A percentile compares a stretch with the other conserved stretches of the same genome.
These are phyloP conservation scores for Eleusine indica DNA, from an alignment of 176 grass and related monocot genomes.

Conservation along the genomic window DNA sequence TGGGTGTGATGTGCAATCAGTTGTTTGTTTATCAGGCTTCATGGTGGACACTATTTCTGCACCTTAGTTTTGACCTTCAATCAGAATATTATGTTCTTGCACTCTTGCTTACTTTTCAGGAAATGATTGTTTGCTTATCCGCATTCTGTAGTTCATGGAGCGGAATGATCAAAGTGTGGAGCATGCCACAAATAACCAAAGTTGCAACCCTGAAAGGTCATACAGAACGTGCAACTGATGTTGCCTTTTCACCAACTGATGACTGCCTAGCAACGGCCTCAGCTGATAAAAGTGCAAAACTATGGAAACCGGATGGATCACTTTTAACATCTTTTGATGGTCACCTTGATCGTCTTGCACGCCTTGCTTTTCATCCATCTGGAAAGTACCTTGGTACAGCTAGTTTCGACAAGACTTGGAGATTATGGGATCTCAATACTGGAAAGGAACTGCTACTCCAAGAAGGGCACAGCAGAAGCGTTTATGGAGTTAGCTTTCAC, in stretches of 20 bases:
- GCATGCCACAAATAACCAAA: constrained; percentile 88
- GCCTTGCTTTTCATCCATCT: constrained; percentile 94
- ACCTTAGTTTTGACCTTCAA: constrained; percentile 13
- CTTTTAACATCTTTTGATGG: constrained; percentile 87
- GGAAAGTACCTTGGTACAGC: constrained; percentile 92
- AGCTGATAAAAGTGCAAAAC: constrained; percentile 87
- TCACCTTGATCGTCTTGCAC: constrained; percentile 89
- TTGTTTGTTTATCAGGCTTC: constrained; percentile 21
- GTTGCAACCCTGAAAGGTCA: constrained; percentile 80
- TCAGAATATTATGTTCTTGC: constrained; percentile 38
- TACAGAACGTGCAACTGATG: constrained; percentile 92
- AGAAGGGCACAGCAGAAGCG: constrained; percentile 93
- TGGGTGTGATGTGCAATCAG: background rate
- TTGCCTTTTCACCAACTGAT: constrained; percentile 82
- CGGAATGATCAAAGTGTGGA: constrained; percentile 88
- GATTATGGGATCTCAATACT: constrained; percentile 85
- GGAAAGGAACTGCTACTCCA: constrained; percentile 88
- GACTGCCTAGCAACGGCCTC: constrained; percentile 76
- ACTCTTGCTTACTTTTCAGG: constrained; percentile 41
- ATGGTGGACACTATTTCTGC: constrained; percentile 20
- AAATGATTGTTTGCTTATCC: constrained; percentile 44
- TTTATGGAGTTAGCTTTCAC: constrained; percentile 90
- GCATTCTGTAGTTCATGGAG: constrained; percentile 72
- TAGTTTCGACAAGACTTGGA: constrained; percentile 99
- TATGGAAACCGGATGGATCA: constrained; percentile 77